Evolutionary conservation across 2,329 filamentous ascomycete genomes (phyloP), one percentile per base, ranked within the genome.

Genomic region (Aureobasidium sp.): DNA sequence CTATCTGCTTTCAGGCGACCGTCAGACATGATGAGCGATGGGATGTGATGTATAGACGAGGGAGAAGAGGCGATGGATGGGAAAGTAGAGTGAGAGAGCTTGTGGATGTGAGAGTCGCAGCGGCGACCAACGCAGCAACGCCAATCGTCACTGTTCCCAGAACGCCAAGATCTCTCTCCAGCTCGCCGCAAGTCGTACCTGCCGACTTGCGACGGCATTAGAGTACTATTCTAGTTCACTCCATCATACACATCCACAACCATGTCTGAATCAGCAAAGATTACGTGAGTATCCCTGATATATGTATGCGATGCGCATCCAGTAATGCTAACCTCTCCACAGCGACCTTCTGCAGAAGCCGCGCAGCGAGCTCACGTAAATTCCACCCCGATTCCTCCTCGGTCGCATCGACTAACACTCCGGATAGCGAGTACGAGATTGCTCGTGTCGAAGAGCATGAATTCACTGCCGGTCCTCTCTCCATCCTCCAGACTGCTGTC

Each of bases 401-500:
- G 15, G 27, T 29, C 45, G 42, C 50, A 62, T 62, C 66, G 61
- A 71, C 70, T 70, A 67, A 71, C 36, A 15, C 4, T 40, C 38
- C 67, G 65, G 15, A 66, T 74, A 97, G 93, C 69, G 94, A 97
- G 84, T 97, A 95, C 82, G 94, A 97, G 81, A 92, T 97, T 72
- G 90, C 92, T 63, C 90, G 94, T 69, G 85, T 92, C 72, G 91
- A 94, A 79, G 91, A 93, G 76, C 90, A 94, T 79, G 92, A 95
- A 80, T 90, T 94, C 80, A 92, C 89, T 69, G 89, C 90, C 45
- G 93, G 93, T 4, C 93, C 93, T 11, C 87, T 98, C 53, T 98
- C 94, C 7, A 96, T 99, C 75, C 93, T 99, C 68, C 95, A 98
- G 83, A 98, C 96, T 67, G 96, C 96, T 70, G 96, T 98, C 66